Evolutionary conservation across 805 yeast species (phyloP).

Genomic region (Candida multigemmis): DNA sequence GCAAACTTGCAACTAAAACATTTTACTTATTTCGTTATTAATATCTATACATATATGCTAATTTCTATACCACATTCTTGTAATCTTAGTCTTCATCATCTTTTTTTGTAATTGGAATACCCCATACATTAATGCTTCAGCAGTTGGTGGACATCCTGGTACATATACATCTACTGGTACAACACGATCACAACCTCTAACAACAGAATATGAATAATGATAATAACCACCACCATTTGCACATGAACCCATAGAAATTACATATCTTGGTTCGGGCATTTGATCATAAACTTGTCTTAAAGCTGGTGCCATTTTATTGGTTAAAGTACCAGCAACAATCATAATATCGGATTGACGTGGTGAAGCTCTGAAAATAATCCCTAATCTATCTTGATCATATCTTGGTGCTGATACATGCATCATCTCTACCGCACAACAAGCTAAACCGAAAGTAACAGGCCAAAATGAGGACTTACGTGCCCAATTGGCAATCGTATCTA

Average conservation of each 20-base stretch:
- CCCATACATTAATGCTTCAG: slow-evolving; percentile 88
- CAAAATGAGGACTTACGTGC: slow-evolving; percentile 87
- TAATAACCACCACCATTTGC: slow-evolving; percentile 93
- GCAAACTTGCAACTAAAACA: too few species aligned
- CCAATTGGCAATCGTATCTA: slow-evolving; percentile 83
- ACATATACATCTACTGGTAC: slow-evolving; percentile 87
- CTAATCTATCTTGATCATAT: slow-evolving; percentile 86
- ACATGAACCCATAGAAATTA: slow-evolving; percentile 88
- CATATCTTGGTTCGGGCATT: slow-evolving; percentile 95
- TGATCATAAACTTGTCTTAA: slow-evolving; percentile 88
- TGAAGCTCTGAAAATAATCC: slow-evolving; percentile 87
- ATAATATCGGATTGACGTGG: slow-evolving; percentile 89
- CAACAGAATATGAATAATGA: slow-evolving; percentile 83
- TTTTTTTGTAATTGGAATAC: slow-evolving; percentile 83
- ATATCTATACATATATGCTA: slow-evolving; percentile 6
- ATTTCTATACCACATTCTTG: slow-evolving; percentile 79
- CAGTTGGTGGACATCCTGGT: slow-evolving; percentile 90
- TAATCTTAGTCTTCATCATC: slow-evolving; percentile 74
- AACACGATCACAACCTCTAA: slow-evolving; percentile 82
- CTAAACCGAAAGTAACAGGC: slow-evolving; percentile 90
- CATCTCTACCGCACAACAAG: slow-evolving; percentile 94
- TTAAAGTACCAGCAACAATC: slow-evolving; percentile 88
- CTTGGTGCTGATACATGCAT: slow-evolving; percentile 90
- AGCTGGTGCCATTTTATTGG: slow-evolving; percentile 92
- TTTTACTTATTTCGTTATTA: too few species aligned